phyloP scores from a whole-genome alignment of 2,329 filamentous ascomycete genomes.

The Tolypocladium tropicale region DNA sequence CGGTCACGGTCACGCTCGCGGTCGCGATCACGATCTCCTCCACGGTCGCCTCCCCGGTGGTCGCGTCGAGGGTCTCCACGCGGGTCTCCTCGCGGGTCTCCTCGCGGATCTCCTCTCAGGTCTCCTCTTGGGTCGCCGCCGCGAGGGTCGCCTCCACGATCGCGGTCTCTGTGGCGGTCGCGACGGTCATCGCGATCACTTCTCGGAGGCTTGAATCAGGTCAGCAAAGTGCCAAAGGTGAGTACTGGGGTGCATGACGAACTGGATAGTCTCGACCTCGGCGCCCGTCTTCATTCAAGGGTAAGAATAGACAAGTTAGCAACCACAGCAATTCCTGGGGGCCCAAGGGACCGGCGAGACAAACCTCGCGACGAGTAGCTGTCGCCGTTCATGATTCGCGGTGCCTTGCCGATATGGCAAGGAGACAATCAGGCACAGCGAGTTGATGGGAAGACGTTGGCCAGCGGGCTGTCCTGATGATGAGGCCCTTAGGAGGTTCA shows the following conservation, averaged over 20 bases:
- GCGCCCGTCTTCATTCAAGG: slow-evolving; percentile 32
- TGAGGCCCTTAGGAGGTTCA: slow-evolving; percentile 17
- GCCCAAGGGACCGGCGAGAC: slow-evolving; percentile 13
- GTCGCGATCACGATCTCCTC: slow-evolving; percentile 20
- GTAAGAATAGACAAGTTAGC: slow-evolving; percentile 10
- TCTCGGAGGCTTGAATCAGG: neutral
- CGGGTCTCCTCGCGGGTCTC: slow-evolving; percentile 16
- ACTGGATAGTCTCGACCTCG: slow-evolving; percentile 47
- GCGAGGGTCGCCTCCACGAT: slow-evolving; percentile 63
- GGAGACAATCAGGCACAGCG: slow-evolving; percentile 4
- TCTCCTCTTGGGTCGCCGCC: slow-evolving; percentile 21
- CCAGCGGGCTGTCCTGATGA: slow-evolving; percentile 9
- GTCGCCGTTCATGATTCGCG: slow-evolving; percentile 68
- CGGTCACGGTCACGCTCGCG: slow-evolving; percentile 27
- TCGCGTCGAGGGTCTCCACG: slow-evolving; percentile 27
- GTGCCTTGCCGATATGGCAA: slow-evolving; percentile 6
- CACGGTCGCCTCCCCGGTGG: slow-evolving; percentile 51
- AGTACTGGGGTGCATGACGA: slow-evolving; percentile 16
- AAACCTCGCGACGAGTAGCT: slow-evolving; percentile 70
- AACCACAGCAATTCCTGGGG: neutral
- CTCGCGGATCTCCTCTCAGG: slow-evolving; percentile 19
- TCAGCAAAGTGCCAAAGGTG: neutral
- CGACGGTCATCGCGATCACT: slow-evolving; percentile 6
- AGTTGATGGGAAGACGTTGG: slow-evolving; percentile 10
- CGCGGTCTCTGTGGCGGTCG: slow-evolving; percentile 31